Percentiles rank a stretch among this genome's conserved stretches.
Conservation (phyloP, 768 basidiomycete genomes). For the Amanita polypyramis region DNA sequence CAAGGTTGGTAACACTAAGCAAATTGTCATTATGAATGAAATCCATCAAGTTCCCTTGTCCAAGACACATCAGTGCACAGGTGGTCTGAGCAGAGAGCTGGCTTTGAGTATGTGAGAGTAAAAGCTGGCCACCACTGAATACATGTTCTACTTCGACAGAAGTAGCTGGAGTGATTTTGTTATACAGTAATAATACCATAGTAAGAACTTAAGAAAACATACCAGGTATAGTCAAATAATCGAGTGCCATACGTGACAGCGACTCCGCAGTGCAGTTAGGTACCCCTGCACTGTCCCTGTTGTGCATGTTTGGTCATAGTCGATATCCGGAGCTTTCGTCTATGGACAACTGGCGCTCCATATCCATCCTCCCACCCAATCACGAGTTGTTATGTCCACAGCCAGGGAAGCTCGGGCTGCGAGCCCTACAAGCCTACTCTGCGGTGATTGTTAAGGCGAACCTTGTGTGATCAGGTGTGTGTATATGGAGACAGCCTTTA, state of each 20-base stretch:
- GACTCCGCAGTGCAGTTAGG: too few relatives aligned
- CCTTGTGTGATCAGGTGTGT: too few relatives aligned
- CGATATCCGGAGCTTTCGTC: not conserved
- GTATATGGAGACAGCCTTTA: too few relatives aligned
- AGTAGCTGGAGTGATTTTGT: too few relatives aligned
- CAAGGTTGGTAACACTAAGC: not conserved
- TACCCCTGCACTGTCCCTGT: too few relatives aligned
- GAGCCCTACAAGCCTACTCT: not conserved
- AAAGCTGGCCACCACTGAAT: not conserved
- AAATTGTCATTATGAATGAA: not conserved
- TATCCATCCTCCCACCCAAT: slow-evolving; percentile 8
- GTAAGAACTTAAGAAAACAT: not conserved
- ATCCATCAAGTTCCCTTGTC: not conserved
- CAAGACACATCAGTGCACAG: not conserved
- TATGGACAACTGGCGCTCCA: not conserved
- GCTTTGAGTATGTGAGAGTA: not conserved
- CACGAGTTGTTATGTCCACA: slow-evolving; percentile 7
- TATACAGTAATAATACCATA: not conserved
- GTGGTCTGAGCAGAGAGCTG: not conserved
- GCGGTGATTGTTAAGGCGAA: not conserved
- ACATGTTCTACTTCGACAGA: not conserved
- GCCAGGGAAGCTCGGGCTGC: slow-evolving; percentile 3
- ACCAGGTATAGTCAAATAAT: slow-evolving; percentile 13
- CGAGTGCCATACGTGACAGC: slow-evolving; percentile 12
- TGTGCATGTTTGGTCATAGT: too few relatives aligned